These are phyloP conservation scores for Gossypium trilobum DNA, from an alignment of 441 rosid species.

Conservation along the genomic window DNA sequence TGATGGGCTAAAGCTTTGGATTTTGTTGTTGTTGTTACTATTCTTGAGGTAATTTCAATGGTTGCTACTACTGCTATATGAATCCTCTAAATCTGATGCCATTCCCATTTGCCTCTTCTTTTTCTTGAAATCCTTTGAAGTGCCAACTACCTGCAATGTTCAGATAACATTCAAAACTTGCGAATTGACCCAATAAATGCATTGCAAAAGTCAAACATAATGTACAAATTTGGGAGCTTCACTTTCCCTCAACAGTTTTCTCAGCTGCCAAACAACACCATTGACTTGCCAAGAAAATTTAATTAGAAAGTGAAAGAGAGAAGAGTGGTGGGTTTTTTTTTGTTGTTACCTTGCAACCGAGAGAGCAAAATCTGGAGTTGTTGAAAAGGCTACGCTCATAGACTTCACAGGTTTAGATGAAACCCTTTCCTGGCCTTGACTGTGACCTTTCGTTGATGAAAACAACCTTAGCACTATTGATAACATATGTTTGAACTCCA, in stretches of 20 bases:
- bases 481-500: constrained; percentile 81
- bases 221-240: too few species aligned
- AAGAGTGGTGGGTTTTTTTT: neutral
- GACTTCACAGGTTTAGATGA: constrained; percentile 81
- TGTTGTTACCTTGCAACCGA: constrained; percentile 79
- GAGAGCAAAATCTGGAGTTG: constrained; percentile 83
- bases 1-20: constrained; percentile 60
- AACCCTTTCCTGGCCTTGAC: constrained; percentile 89
- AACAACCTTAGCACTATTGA: constrained; percentile 90
- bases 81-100: constrained; percentile 64
- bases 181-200: neutral
- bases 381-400: constrained; percentile 84
- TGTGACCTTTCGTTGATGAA: constrained; percentile 94
- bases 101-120: constrained; percentile 30
- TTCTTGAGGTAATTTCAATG: constrained; percentile 28
- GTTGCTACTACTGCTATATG: constrained; percentile 40
- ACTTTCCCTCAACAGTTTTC: neutral
- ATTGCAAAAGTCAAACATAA: neutral
- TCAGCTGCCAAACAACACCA: constrained; percentile 9
- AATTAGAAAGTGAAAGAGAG: neutral
- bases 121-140: constrained; percentile 44
- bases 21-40: constrained; percentile 24
- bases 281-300: neutral
- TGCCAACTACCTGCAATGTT: constrained; percentile 45
- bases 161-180: neutral